Evolutionary conservation across 1,139 yeast genomes (phyloP).

Genomic region (Hyphopichia burtonii): DNA sequence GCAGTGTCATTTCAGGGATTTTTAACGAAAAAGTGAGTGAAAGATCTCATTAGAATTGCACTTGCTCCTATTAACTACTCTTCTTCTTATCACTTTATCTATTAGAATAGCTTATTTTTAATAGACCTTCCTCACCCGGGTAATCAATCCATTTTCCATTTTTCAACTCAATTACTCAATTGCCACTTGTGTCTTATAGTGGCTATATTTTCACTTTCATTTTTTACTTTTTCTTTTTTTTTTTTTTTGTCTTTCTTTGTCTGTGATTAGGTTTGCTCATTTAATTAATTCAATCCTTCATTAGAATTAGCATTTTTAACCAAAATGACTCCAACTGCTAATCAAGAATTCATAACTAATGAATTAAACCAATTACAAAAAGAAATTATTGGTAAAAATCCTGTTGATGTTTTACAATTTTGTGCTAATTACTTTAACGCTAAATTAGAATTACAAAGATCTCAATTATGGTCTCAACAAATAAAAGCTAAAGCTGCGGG

Average conservation of each 20-base stretch:
- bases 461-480: constrained; percentile 52
- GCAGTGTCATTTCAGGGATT: neutral
- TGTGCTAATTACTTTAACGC: constrained; percentile 69
- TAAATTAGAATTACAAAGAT: constrained; percentile 61
- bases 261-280: neutral
- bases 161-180: too few relatives aligned
- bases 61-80: too few relatives aligned
- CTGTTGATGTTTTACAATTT: constrained; percentile 69
- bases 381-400: constrained; percentile 62
- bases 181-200: neutral
- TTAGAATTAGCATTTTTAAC: too few relatives aligned
- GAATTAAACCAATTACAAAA: constrained; percentile 64
- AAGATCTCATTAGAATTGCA: too few relatives aligned
- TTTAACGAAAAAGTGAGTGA: neutral
- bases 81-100: too few relatives aligned
- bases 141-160: too few relatives aligned
- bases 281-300: too few relatives aligned
- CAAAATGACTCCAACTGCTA: neutral
- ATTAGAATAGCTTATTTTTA: too few relatives aligned
- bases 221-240: neutral
- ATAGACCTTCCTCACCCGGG: too few relatives aligned
- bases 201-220: neutral
- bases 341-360: constrained; percentile 22
- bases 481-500: constrained; percentile 54
- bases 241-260: neutral